A percentile compares a stretch with the other conserved stretches of the same genome.
Evolutionary conservation across 768 basidiomycete species (phyloP).

Genomic region (Gelatoporia subvermispora): DNA sequence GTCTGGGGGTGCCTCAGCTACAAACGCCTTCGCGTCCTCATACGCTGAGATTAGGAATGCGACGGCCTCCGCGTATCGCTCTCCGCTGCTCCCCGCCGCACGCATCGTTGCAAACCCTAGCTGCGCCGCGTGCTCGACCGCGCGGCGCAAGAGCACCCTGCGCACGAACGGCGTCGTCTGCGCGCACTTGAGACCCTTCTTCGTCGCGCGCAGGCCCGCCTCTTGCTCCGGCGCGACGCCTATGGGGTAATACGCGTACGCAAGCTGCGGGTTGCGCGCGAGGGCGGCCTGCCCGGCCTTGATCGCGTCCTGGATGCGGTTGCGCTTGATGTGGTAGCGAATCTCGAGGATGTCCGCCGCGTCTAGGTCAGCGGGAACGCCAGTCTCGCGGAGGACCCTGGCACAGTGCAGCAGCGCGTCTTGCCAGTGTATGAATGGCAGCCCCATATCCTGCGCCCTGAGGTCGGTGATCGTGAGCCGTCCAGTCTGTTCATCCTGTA

Average conservation of each 20-base stretch:
- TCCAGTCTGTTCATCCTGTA: conserved; percentile 36
- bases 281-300: conserved; percentile 40
- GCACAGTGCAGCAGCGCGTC: conserved; percentile 57
- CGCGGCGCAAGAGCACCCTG: conserved; percentile 53
- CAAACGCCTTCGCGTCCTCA: conserved; percentile 55
- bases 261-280: conserved; percentile 47
- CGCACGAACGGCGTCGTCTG: conserved; percentile 51
- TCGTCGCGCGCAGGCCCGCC: conserved; percentile 51
- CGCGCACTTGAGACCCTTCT: conserved; percentile 61
- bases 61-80: conserved; percentile 54
- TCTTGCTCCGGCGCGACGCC: conserved; percentile 42
- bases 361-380: conserved; percentile 38
- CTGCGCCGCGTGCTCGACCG: conserved; percentile 53
- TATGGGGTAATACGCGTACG: conserved; percentile 59
- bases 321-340: conserved; percentile 47
- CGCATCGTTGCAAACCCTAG: conserved; percentile 47
- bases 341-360: conserved; percentile 59
- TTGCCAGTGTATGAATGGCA: conserved; percentile 51
- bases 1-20: conserved; percentile 55
- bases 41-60: conserved; percentile 56
- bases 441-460: conserved; percentile 35
- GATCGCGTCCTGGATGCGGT: conserved; percentile 43
- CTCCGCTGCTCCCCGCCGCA: conserved; percentile 33
- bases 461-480: no score
- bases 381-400: conserved; percentile 34